Evolutionary conservation across 2,329 filamentous ascomycete genomes (phyloP).

Genomic region (Chalaropsis ovoidea): DNA sequence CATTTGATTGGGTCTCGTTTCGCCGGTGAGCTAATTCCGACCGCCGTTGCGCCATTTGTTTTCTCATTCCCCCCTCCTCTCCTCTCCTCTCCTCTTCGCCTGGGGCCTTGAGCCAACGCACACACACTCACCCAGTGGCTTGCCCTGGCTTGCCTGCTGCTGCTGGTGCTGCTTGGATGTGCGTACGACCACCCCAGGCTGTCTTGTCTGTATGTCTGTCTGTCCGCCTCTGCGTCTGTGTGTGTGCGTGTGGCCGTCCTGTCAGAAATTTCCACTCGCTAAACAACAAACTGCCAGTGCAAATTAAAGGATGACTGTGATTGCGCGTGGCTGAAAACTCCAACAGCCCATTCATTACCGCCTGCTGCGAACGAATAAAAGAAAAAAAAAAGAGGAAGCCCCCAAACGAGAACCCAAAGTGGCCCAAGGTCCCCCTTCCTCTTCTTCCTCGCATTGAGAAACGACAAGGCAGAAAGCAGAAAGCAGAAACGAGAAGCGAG

Average conservation of each 20-base stretch:
- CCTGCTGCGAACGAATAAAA: too few relatives aligned
- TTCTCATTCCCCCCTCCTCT: slow-evolving; percentile 3
- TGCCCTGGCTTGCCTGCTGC: too few relatives aligned
- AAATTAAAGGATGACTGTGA: background rate
- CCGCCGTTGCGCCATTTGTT: background rate
- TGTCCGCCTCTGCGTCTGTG: too few relatives aligned
- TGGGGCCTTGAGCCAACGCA: slow-evolving; percentile 1
- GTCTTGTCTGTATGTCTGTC: background rate
- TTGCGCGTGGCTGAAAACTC: background rate
- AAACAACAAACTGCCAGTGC: background rate
- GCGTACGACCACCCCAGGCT: background rate
- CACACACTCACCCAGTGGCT: background rate
- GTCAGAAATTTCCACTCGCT: background rate
- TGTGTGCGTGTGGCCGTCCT: background rate
- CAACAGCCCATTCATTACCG: background rate
- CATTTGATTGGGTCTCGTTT: background rate
- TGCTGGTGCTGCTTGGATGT: too few relatives aligned
- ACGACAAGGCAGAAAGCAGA: too few relatives aligned
- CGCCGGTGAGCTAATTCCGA: background rate
- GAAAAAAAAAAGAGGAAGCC: too few relatives aligned
- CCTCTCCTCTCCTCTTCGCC: background rate
- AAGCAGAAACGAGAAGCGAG: too few relatives aligned
- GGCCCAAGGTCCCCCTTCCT: too few relatives aligned
- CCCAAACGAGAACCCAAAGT: too few relatives aligned
- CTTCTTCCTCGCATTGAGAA: too few relatives aligned